Percentiles rank a stretch among this genome's conserved stretches.
These are phyloP conservation scores for Cicer yamashitae DNA, from an alignment of 306 rosid genomes.

Conservation along the genomic window DNA sequence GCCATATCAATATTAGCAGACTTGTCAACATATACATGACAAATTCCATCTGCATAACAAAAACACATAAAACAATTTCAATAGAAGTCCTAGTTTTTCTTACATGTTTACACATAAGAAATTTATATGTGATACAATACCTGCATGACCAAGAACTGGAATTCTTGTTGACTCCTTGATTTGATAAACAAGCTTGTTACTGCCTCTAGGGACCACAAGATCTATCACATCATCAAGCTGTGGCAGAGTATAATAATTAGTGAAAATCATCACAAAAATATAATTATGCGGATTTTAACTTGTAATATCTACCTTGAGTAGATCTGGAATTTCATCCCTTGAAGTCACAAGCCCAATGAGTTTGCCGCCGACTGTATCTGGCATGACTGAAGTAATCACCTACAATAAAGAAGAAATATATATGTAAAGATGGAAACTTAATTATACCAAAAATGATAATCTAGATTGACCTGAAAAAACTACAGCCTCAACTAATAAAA, in stretches of 20 bases:
- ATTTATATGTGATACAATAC: slow-evolving; percentile 50
- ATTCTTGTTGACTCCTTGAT: slow-evolving; percentile 89
- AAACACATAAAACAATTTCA: slow-evolving; percentile 43
- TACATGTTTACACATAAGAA: not conserved
- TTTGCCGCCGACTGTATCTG: slow-evolving; percentile 66
- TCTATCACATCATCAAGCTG: slow-evolving; percentile 97
- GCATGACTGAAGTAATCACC: slow-evolving; percentile 82
- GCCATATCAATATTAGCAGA: slow-evolving; percentile 79
- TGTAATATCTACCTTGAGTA: slow-evolving; percentile 70
- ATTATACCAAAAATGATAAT: slow-evolving; percentile 19
- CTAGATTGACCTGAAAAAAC: slow-evolving; percentile 30
- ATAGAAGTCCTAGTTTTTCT: slow-evolving; percentile 33
- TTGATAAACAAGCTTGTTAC: slow-evolving; percentile 84
- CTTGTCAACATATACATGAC: slow-evolving; percentile 87
- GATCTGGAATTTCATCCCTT: slow-evolving; percentile 87
- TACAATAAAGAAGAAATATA: slow-evolving; percentile 45
- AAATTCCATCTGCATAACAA: slow-evolving; percentile 72
- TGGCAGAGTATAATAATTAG: slow-evolving; percentile 42
- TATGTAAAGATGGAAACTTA: slow-evolving; percentile 11
- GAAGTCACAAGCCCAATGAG: slow-evolving; percentile 91
- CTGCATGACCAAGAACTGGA: slow-evolving; percentile 95
- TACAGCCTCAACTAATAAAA: slow-evolving; percentile 20
- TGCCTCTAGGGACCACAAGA: slow-evolving; percentile 96
- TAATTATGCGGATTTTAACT: slow-evolving; percentile 17
- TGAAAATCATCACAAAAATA: slow-evolving; percentile 35